Conservation (phyloP, 176 grass and related monocot species). For the Oryza officinalis region DNA sequence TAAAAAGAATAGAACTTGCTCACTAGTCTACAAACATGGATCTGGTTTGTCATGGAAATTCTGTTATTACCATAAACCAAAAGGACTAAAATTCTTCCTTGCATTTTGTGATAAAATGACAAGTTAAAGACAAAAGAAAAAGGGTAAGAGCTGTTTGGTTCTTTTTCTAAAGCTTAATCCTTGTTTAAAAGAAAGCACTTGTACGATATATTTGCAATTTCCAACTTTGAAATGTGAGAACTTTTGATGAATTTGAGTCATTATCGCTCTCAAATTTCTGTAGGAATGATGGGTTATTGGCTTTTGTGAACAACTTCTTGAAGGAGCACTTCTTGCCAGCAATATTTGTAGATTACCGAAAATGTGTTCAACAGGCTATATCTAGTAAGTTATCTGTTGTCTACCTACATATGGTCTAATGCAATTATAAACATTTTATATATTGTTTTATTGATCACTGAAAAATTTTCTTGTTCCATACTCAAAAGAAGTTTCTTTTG, state of each 20-base stretch:
- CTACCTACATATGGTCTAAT: slow-evolving; percentile 7
- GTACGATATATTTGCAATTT: neutral
- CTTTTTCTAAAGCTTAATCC: neutral
- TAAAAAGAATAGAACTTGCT: neutral
- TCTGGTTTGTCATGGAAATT: slow-evolving; percentile 14
- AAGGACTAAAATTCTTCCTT: neutral
- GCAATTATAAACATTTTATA: slow-evolving; percentile 16
- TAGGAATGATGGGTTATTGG: slow-evolving; percentile 92
- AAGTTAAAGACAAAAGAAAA: neutral
- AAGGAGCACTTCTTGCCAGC: slow-evolving; percentile 99
- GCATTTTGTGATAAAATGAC: neutral
- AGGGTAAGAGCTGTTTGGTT: neutral
- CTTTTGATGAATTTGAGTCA: slow-evolving; percentile 30
- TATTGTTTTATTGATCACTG: slow-evolving; percentile 9
- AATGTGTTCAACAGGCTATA: slow-evolving; percentile 98
- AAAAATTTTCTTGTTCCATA: slow-evolving; percentile 5
- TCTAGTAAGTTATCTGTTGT: slow-evolving; percentile 74
- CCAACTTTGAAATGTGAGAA: neutral
- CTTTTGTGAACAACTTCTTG: slow-evolving; percentile 90
- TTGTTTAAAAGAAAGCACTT: neutral
- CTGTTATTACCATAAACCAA: neutral
- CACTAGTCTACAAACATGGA: neutral
- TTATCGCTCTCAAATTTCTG: slow-evolving; percentile 42
- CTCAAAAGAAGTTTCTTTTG: slow-evolving; percentile 2
- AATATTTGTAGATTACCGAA: slow-evolving; percentile 97